Evolutionary conservation across 768 basidiomycete species (phyloP).

Genomic region (Sporobolomyces roseus): DNA sequence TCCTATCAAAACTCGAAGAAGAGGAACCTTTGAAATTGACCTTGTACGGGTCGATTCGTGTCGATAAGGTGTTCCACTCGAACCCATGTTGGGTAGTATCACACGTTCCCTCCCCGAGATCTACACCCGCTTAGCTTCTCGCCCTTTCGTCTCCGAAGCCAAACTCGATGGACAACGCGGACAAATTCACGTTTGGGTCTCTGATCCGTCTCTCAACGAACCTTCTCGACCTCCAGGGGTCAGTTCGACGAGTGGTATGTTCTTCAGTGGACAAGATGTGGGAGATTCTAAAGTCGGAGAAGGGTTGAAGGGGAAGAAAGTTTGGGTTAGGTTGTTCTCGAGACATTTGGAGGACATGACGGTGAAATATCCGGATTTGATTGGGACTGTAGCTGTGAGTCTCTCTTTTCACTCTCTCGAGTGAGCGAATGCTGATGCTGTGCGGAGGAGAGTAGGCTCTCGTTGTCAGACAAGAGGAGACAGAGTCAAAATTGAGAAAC

Average conservation of each 20-base stretch:
- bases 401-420: background rate
- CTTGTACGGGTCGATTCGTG: too few species aligned
- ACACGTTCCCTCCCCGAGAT: constrained; percentile 77
- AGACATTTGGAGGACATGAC: constrained; percentile 88
- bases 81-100: constrained; percentile 81
- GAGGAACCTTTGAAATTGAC: too few species aligned
- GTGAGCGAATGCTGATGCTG: background rate
- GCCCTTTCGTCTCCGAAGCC: constrained; percentile 75
- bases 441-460: background rate
- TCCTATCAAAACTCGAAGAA: constrained; percentile 48
- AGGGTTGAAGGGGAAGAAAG: constrained; percentile 42
- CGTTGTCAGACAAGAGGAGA: background rate
- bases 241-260: constrained; percentile 49
- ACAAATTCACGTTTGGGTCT: constrained; percentile 51
- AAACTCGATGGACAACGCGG: constrained; percentile 72
- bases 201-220: constrained; percentile 35
- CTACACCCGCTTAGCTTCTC: constrained; percentile 62
- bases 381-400: constrained; percentile 28
- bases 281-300: constrained; percentile 36
- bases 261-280: constrained; percentile 42
- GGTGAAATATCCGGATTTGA: constrained; percentile 56
- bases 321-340: constrained; percentile 69
- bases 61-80: constrained; percentile 65
- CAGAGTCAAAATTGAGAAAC: constrained; percentile 50
- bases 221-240: constrained; percentile 64